Percentiles rank a stretch among this genome's conserved stretches.
Conservation (phyloP, 148 eudicot species). For the Fagopyrum esculentum region DNA sequence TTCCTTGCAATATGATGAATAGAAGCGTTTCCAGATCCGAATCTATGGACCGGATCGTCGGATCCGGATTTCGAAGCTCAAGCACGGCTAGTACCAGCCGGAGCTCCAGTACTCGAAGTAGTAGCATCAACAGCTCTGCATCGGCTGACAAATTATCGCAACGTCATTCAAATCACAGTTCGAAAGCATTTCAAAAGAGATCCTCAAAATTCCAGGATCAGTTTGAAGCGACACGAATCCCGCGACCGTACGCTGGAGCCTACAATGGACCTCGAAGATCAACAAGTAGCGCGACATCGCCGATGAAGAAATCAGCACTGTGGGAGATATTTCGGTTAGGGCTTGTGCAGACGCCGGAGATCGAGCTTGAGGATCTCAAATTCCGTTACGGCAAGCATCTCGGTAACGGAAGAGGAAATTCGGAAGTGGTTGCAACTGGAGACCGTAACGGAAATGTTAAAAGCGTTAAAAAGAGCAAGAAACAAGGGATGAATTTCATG, state of each 20-base stretch:
- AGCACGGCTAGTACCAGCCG: constrained; percentile 50
- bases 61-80: constrained; percentile 17
- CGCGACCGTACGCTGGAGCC: constrained; percentile 36
- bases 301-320: constrained; percentile 29
- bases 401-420: constrained; percentile 15
- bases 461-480: background rate
- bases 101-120: constrained; percentile 60
- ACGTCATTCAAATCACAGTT: constrained; percentile 19
- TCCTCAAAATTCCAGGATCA: constrained; percentile 23
- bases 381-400: constrained; percentile 16
- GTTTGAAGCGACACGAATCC: constrained; percentile 78
- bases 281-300: background rate
- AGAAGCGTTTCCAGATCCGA: constrained; percentile 26
- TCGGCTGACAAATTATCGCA: background rate
- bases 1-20: constrained; percentile 38
- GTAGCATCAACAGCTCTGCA: constrained; percentile 49
- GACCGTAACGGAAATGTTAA: background rate
- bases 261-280: constrained; percentile 16
- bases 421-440: background rate
- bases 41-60: constrained; percentile 31
- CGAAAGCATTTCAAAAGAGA: constrained; percentile 12
- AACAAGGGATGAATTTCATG: background rate
- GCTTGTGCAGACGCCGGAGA: constrained; percentile 56
- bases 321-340: constrained; percentile 64
- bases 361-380: constrained; percentile 47